These are phyloP conservation scores for Arthroderma sp. DNA, from an alignment of 2,329 filamentous ascomycete species.

Conservation along the genomic window DNA sequence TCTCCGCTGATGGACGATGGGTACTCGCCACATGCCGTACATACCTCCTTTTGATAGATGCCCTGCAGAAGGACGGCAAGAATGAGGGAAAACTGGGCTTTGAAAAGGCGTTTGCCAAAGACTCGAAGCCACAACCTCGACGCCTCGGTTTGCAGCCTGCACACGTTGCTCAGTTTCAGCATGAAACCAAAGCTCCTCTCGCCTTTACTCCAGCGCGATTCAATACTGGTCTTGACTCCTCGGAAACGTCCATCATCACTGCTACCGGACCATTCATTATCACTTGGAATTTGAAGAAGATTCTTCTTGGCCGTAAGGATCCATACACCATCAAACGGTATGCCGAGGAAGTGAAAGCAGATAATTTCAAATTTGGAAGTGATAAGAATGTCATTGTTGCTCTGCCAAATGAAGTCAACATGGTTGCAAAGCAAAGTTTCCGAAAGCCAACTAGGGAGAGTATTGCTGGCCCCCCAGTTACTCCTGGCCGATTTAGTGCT, in stretches of 20 bases:
- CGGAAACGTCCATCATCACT: conserved; percentile 91
- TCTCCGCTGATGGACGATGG: conserved; percentile 92
- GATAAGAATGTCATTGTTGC: conserved; percentile 98
- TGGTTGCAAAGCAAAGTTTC: conserved; percentile 78
- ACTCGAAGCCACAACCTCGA: conserved; percentile 83
- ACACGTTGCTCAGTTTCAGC: conserved; percentile 93
- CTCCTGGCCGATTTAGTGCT: conserved; percentile 34
- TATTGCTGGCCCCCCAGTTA: conserved; percentile 53
- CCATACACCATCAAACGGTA: conserved; percentile 97
- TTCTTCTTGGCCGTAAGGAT: conserved; percentile 66
- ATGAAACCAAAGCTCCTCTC: conserved; percentile 80
- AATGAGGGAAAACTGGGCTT: conserved; percentile 98
- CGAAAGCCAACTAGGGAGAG: conserved; percentile 86
- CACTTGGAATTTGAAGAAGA: conserved; percentile 89
- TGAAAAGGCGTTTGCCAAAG: conserved; percentile 82
- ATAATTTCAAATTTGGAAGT: conserved; percentile 94
- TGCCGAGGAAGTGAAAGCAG: conserved; percentile 86
- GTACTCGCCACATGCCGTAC: conserved; percentile 87
- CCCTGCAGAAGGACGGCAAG: conserved; percentile 82
- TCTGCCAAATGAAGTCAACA: conserved; percentile 92
- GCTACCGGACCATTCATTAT: conserved; percentile 94
- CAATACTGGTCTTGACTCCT: conserved; percentile 69
- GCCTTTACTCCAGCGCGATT: conserved; percentile 86
- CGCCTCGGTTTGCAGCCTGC: conserved; percentile 78
- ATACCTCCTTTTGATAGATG: conserved; percentile 86